Base-by-base conservation (phyloP, 23 red algal species). In the Gracilaria domingensis region DNA sequence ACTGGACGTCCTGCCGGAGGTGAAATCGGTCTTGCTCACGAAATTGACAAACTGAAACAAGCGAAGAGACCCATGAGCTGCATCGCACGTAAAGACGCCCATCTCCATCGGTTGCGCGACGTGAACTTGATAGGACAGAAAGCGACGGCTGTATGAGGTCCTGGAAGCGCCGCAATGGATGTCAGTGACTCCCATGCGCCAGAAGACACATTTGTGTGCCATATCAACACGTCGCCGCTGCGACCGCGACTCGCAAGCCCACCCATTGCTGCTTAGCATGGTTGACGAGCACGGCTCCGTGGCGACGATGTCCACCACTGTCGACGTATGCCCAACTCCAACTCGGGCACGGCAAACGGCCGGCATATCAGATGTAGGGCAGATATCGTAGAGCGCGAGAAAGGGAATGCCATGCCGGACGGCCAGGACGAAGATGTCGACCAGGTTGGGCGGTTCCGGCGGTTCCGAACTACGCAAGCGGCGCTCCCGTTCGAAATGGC, bases 401-500 rank as follows among this genome's bases (percentile, higher is more conserved):
- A 73, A 75, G 0, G 84, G 73, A 59, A 81, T 47, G 29, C 82
- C 84, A 38, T 83, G 37, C 16, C 88, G 88, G 4, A 91, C 88
- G 23, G 81, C 74, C 40, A 94, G 59, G 26, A 85, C 74, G 69
- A 89, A 95, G 2, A 95, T 69, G 44, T 74, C 72, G 29, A 83
- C 79, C 3, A 89, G 35, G 39, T 79, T 75, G 39, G 93, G 93
- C 14, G 93, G 93, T 20, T 90, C 93, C 8, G 93, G 93, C 12
- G 93, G 93, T 64, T 95, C 93, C n/a, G 85, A 78, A 69, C 85
- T 90, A 17, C 93, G 93, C 33, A 95, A 69, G 18, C 86, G 66
- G 32, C 86, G 80, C 93, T 95, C 93, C 88, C 88, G 73, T 95
- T 95, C 16, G 84, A 89, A 50, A 90, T 95, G 17, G 93, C 85